Base-by-base conservation (phyloP, 345 rosid species). In the Camelina laxa region DNA sequence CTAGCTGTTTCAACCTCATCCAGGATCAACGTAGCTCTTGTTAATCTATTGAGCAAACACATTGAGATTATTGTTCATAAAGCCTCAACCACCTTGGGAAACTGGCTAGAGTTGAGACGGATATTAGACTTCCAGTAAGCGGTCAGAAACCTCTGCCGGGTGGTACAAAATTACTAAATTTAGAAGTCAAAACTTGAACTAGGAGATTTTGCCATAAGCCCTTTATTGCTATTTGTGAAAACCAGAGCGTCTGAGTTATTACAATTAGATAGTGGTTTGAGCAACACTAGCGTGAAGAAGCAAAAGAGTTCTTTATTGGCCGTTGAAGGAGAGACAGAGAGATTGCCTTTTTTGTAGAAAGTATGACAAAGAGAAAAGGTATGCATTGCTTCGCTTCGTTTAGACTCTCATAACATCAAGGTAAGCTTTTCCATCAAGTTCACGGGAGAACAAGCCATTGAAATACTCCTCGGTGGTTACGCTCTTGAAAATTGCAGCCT, bases 391-490 rank as follows among this genome's bases (percentile, higher is more conserved):
- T 67, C 63, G 33, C 2, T 39, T 67, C 63, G 50, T 16, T 53
- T 50, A 33, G 45, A 82, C 60, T 63, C 80, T 80, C 78, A 68
- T 56, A 58, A 31, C 22, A 33, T 80, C 82, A 13, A 83, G 48
- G 57, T 67, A 67, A 47, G 86, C 45, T 67, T 80, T 83, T 11
- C 80, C 78, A 21, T 49, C 41, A 8, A 80, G 82, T 9, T 45
- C 38, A 3, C 69, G 67, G 3, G 80, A 49, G 63, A 56, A 64
- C 4, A 54, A 73, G 19, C 66, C 79, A 27, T 55, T 61, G 42
- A 69, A 11, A 60, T 38, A 81, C 11, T 74, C 80, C 22, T 47
- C 61, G 1, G 41, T 20, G 5, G 60, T 53, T 24, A 80, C 13
- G 2, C 49, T 74, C 24, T 44, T 83, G 45, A 75, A 80, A 21